A percentile compares a stretch with the other conserved stretches of the same genome.
These are phyloP conservation scores for Teratosphaeria pseudoeucalypti DNA, from an alignment of 2,329 filamentous ascomycete genomes.

Conservation along the genomic window DNA sequence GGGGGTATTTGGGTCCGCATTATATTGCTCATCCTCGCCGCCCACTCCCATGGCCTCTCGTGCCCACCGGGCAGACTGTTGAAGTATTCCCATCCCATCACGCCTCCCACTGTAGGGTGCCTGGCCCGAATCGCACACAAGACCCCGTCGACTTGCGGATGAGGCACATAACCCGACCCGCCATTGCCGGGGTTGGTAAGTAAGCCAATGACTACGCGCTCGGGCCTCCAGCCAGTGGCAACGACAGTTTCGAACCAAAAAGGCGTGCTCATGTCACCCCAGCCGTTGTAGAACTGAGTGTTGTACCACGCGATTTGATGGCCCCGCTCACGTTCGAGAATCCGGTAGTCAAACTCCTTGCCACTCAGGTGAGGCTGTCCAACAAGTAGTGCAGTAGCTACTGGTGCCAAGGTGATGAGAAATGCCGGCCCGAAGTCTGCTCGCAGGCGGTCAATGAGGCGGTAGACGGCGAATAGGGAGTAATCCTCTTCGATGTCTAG, in stretches of 20 bases:
- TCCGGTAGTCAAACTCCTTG: constrained; percentile 57
- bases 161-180: constrained; percentile 46
- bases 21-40: constrained; percentile 49
- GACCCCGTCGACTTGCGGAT: constrained; percentile 46
- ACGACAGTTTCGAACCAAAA: constrained; percentile 44
- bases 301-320: constrained; percentile 75
- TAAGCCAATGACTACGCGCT: constrained; percentile 68
- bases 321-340: constrained; percentile 59
- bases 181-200: constrained; percentile 72
- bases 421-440: constrained; percentile 60
- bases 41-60: constrained; percentile 67
- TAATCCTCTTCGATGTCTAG: constrained; percentile 72
- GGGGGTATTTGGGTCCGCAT: constrained; percentile 25
- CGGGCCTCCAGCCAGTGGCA: constrained; percentile 57
- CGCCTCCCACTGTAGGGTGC: constrained; percentile 64
- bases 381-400: constrained; percentile 60
- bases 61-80: constrained; percentile 60
- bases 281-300: constrained; percentile 86
- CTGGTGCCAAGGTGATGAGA: constrained; percentile 71
- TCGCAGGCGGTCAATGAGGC: constrained; percentile 39
- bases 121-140: constrained; percentile 47
- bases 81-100: constrained; percentile 96
- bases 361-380: constrained; percentile 58
- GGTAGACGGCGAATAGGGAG: constrained; percentile 52
- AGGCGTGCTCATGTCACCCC: constrained; percentile 54